Conservation (phyloP, 371 early-diverging fungal genomes). For the Parasitella parasitica region DNA sequence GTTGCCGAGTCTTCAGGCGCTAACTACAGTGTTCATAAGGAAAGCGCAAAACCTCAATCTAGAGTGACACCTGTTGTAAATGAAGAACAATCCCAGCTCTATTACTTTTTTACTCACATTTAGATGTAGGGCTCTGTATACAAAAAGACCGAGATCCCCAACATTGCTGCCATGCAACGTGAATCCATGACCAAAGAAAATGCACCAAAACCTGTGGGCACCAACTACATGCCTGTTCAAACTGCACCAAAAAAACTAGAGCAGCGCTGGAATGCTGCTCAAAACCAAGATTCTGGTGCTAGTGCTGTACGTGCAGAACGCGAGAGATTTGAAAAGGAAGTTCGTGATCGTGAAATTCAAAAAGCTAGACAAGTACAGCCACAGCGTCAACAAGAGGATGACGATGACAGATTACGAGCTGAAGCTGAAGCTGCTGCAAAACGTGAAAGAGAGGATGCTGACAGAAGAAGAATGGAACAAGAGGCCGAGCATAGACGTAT, state of each 20-base stretch:
- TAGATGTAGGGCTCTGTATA: conserved; percentile 56
- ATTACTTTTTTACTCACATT: too few species aligned
- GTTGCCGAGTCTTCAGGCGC: conserved; percentile 84
- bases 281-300: conserved; percentile 26
- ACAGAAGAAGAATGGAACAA: conserved; percentile 18
- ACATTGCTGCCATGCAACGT: conserved; percentile 65
- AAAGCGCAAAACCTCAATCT: conserved; percentile 42
- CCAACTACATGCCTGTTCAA: conserved; percentile 44
- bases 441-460: conserved; percentile 30
- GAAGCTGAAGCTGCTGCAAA: conserved; percentile 6
- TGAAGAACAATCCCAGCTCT: background rate
- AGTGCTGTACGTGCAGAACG: conserved; percentile 51
- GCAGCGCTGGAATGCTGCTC: conserved; percentile 37
- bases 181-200: conserved; percentile 56
- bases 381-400: conserved; percentile 25
- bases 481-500: conserved; percentile 11
- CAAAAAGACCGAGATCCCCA: conserved; percentile 63
- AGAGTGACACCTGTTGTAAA: conserved; percentile 54
- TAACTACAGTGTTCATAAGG: conserved; percentile 84
- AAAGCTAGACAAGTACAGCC: conserved; percentile 7
- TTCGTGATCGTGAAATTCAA: conserved; percentile 55
- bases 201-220: conserved; percentile 51
- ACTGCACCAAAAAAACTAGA: conserved; percentile 47
- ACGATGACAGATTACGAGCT: background rate
- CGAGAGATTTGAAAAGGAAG: conserved; percentile 50